Evolutionary conservation across 352 stramenopile species (phyloP).

Genomic region (Blastocystis sp.): DNA sequence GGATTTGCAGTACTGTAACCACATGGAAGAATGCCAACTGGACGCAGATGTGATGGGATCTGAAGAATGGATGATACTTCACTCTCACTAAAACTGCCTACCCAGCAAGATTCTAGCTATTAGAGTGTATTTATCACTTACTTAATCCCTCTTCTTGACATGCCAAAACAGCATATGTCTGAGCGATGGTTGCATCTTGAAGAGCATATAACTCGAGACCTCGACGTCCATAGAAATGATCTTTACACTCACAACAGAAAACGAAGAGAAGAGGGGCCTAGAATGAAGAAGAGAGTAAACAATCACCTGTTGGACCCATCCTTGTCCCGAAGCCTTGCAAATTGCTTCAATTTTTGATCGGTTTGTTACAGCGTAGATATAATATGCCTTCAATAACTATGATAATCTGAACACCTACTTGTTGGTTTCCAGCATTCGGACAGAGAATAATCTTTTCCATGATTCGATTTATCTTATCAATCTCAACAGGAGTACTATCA

Average conservation of each 20-base stretch:
- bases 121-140: neutral
- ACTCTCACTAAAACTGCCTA: neutral
- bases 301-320: neutral
- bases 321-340: neutral
- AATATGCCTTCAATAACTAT: neutral
- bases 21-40: neutral
- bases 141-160: conserved; percentile 9
- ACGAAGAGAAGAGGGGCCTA: neutral
- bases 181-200: conserved; percentile 2
- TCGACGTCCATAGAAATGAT: neutral
- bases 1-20: neutral
- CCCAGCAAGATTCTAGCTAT: conserved; percentile 17
- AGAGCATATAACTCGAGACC: neutral
- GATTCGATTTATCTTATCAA: neutral
- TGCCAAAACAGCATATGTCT: conserved; percentile 1
- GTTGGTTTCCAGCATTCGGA: neutral
- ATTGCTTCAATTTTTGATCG: neutral
- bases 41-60: neutral
- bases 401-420: neutral
- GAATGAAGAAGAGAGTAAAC: neutral
- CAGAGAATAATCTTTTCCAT: conserved; percentile 9
- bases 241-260: neutral
- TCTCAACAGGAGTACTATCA: neutral
- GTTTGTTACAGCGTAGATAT: neutral
- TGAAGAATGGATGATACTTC: neutral